A percentile compares a stretch with the other conserved stretches of the same genome.
phyloP scores from a whole-genome alignment of 495 filamentous ascomycete genomes.

The Recurvomyces mirabilis region DNA sequence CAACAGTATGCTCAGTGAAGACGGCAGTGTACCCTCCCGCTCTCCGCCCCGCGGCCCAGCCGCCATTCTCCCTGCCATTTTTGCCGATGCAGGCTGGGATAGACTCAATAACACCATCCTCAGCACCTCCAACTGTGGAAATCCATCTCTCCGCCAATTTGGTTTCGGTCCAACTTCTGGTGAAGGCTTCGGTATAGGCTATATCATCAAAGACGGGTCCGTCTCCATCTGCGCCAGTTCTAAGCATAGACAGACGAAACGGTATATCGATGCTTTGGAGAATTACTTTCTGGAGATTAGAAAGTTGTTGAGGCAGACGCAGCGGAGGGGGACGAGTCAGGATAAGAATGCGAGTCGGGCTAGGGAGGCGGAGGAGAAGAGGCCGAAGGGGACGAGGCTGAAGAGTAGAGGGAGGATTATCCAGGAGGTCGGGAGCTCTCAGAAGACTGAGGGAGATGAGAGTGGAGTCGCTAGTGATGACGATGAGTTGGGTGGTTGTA shows the following conservation, averaged over 20 bases:
- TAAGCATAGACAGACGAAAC: slow-evolving; percentile 84
- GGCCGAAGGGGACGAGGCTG: slow-evolving; percentile 35
- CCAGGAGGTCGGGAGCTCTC: slow-evolving; percentile 29
- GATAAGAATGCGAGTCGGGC: slow-evolving; percentile 46
- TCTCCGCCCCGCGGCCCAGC: slow-evolving; percentile 23
- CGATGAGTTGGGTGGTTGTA: slow-evolving; percentile 89
- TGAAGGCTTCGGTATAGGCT: slow-evolving; percentile 94
- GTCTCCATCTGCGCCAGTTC: slow-evolving; percentile 85
- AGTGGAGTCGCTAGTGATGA: slow-evolving; percentile 49
- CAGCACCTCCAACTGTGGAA: slow-evolving; percentile 97
- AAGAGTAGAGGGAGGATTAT: slow-evolving; percentile 51
- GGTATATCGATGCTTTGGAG: slow-evolving; percentile 82
- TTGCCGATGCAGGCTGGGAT: slow-evolving; percentile 86
- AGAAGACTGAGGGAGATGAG: slow-evolving; percentile 47
- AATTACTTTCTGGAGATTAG: slow-evolving; percentile 82
- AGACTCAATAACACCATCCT: slow-evolving; percentile 89
- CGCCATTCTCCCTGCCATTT: slow-evolving; percentile 59
- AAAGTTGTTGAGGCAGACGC: slow-evolving; percentile 61
- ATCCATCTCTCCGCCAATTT: slow-evolving; percentile 91
- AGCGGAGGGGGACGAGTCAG: slow-evolving; percentile 42
- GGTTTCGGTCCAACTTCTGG: slow-evolving; percentile 91
- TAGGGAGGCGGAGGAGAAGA: slow-evolving; percentile 50
- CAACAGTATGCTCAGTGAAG: slow-evolving; percentile 40
- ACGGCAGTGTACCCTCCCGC: slow-evolving; percentile 25
- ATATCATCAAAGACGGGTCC: slow-evolving; percentile 95